Conservation (phyloP, 768 basidiomycete genomes). For the Exidia glandulosa region DNA sequence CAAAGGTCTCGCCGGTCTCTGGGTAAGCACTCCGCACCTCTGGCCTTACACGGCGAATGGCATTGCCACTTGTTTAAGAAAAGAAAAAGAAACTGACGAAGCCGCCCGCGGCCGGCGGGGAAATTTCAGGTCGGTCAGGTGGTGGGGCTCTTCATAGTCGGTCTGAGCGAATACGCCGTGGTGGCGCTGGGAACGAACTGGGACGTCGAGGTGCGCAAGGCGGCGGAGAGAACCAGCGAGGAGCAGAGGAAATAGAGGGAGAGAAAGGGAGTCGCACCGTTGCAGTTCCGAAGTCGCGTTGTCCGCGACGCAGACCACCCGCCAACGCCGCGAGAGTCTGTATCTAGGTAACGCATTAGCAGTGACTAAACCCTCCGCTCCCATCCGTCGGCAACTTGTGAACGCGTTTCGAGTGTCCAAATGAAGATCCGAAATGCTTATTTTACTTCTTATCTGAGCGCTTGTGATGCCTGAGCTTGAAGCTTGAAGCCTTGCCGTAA, state of each 20-base stretch:
- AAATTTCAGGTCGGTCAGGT: slow-evolving; percentile 44
- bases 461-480: too few species aligned
- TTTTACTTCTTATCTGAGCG: too few species aligned
- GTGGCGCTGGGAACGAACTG: slow-evolving; percentile 45
- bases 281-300: too few species aligned
- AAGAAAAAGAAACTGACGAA: neutral
- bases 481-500: too few species aligned
- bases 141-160: slow-evolving; percentile 61
- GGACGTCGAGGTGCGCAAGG: slow-evolving; percentile 33
- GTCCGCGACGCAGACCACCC: too few species aligned
- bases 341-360: too few species aligned
- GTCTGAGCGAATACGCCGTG: slow-evolving; percentile 51
- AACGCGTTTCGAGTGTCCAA: too few species aligned
- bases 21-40: slow-evolving; percentile 41
- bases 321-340: too few species aligned
- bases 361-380: too few species aligned
- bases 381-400: too few species aligned
- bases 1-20: slow-evolving; percentile 36
- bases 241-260: neutral
- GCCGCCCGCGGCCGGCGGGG: slow-evolving; percentile 5
- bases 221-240: neutral
- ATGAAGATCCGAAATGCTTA: too few species aligned
- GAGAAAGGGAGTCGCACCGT: neutral
- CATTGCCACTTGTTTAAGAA: neutral
- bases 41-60: neutral